Base-by-base conservation (phyloP, 1,284 basidiomycete genomes). In the Ceratobasidium sp. region DNA sequence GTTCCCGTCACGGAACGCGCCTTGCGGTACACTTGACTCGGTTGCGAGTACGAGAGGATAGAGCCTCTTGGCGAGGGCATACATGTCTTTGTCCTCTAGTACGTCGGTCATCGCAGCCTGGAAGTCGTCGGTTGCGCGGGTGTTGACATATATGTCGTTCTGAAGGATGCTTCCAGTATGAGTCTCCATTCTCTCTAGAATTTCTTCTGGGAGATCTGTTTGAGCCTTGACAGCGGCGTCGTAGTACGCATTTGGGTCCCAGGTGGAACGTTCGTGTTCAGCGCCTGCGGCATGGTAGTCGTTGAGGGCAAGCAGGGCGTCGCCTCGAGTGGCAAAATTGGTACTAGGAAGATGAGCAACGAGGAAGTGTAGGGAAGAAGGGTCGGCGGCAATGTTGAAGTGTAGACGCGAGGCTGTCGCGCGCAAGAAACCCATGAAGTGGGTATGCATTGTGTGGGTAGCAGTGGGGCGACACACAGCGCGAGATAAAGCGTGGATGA, bases 21-120 rank as follows among this genome's bases (percentile, higher is more conserved):
- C 64, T 26, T 67, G 64, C 16, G 64, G 64, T 3, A 67, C 50
- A 23, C 64, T 67, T n/a, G 64, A 67, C 38, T 67, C 64, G 49
- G 64, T 67, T n/a, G 35, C 38, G 35, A 67, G 64, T 13, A 67
- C 46, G 23, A 67, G 28, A 30, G 64, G 50, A 30, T 67, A 67
- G 2, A 67, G 38, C 35, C 28, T 32, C 50, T 67, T 67, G 21
- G 64, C 64, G 46, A 67, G 64, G 9, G 38, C 46, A 26, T 67
- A 67, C 64, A 67, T 67, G 41, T 67, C 64, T 38, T 67, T 67
- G 50, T 67, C 64, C n/a, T 67, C 64, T 8, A 67, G 46, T 7
- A 67, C 64, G 16, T 32, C 50, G 7, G 64, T 52, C 64, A 67
- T 67, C 35, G 64, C 64, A 16, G n/a, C 49, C 28, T 67, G 64